Base-by-base conservation (phyloP, 2,329 filamentous ascomycete species). In the Dactylonectria estremocensis region DNA sequence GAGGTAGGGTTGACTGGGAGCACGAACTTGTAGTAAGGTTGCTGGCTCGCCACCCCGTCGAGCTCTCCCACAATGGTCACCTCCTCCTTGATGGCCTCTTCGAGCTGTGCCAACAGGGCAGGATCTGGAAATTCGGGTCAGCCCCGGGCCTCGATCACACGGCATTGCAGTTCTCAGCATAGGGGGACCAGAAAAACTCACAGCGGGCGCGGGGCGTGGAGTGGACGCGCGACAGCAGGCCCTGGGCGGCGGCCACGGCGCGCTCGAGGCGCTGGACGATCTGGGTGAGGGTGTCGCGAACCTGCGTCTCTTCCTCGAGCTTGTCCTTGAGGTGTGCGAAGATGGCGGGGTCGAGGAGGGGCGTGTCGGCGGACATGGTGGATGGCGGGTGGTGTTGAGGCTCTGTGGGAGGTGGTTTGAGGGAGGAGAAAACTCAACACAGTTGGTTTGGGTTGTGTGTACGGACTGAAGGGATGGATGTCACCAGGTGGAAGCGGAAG, bases 11-110 rank as follows among this genome's bases (percentile, higher is more conserved):
- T 18, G 43, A 16, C 24, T 37, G 35, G 50, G 28, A 60, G 52
- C 40, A 68, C 82, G 53, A 78, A 98, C 88, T 97, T 98, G 90
- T 98, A 99, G 86, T 98, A 99, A 0, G 96, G 95, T 77, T 97
- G 92, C 79, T 93, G 88, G 28, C 94, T 95, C 2, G 95, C 94
- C 61, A 93, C 88, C 61, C 87, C 83, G 68, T 90, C 88, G 50
- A 99, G 89, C 72, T 91, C 90, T 64, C 85, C 83, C 52, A 98
- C 88, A 50, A 91, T 92, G 54, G 89, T 85, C 63, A 93, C 88
- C 80, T 97, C 90, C 40, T 92, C 88, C 70, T 88, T 84, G 78
- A 98, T 93, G 64, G 84, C 85, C n/a, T 89, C 88, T 68, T 94
- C 89, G 1, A 94, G 91, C 72, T 93, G 88, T 11, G 87, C 84